Base-by-base conservation (phyloP, 768 basidiomycete species). In the Termitomyces sp. region DNA sequence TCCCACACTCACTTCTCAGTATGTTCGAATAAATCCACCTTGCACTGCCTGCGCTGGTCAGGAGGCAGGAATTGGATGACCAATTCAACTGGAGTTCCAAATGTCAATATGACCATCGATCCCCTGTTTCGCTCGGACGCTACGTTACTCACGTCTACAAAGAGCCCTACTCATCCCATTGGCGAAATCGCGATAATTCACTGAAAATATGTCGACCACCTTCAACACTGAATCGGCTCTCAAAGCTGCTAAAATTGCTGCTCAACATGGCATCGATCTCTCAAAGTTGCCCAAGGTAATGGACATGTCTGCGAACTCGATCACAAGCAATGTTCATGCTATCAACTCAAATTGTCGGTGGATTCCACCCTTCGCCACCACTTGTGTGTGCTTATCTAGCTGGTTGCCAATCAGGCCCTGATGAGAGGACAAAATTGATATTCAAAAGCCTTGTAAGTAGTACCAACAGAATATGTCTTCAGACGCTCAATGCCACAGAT, bases 371-470 rank as follows among this genome's bases (percentile, higher is more conserved):
- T 13, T 8, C 13, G 33, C 1, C 8, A 1, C 26, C n/a, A 26
- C 22, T 36, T 28, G 51, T 24, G 18, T 41, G n/a, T 39, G 26
- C n/a, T 44, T n/a, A 34, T n/a, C 24, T 15, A 20, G 45, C 28
- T 50, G 37, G 1, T 41, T 18, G 4, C 4, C 28, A 52, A 5
- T 41, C 45, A 75, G 75, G 75, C 55, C 44, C 66, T 9, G 69
- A 79, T 61, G 75, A 77, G 51, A 69, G 80, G 55, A 72, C 65
- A 58, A 78, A 75, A 53, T 74, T 79, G 42, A 64, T 82, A 28
- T 73, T 81, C 62, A 71, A 71, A 58, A 74, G 70, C 52, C 60
- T 81, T 54, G 77, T 78, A 49, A 8, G 73, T 66, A 8, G 72
- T 66, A 2, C 42, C 39, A 16, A 2, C 13, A 49, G 29, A 16